Conservation (phyloP, 305 asterid genomes). For the Solanum hybrid region DNA sequence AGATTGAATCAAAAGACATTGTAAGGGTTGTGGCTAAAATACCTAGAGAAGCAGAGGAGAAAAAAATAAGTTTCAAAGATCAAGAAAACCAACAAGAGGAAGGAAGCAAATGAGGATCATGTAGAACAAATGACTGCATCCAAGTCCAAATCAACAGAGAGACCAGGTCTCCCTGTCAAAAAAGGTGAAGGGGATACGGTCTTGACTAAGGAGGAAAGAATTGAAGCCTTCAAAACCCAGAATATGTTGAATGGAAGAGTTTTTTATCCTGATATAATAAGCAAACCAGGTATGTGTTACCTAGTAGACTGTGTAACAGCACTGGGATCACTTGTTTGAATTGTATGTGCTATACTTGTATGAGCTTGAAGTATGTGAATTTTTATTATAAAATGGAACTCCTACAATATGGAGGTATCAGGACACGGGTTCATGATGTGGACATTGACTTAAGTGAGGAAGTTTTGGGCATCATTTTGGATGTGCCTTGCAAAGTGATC, state of each 20-base stretch:
- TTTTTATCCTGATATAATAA: not conserved
- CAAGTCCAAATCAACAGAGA: not conserved
- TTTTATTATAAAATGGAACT: not conserved
- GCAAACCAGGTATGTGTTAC: not conserved
- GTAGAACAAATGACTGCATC: not conserved
- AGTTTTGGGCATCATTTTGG: not conserved
- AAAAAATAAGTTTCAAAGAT: not conserved
- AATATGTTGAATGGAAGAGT: not conserved
- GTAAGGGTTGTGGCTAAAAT: not conserved
- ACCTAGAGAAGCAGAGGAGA: not conserved
- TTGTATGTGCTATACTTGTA: not conserved
- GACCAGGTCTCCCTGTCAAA: not conserved
- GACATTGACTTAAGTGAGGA: not conserved
- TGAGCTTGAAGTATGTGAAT: not conserved
- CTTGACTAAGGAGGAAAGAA: not conserved
- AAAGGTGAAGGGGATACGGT: not conserved
- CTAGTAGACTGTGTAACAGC: not conserved
- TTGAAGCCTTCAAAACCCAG: not conserved
- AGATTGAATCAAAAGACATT: not conserved
- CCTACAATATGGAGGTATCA: not conserved
- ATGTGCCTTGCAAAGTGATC: not conserved
- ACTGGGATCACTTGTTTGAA: not conserved
- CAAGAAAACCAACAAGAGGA: not conserved
- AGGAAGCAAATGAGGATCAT: not conserved
- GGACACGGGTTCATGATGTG: not conserved